Percentiles rank a stretch among this genome's conserved stretches.
phyloP scores from a whole-genome alignment of 768 basidiomycete genomes.

The Xerocomus brunneocitrinus region DNA sequence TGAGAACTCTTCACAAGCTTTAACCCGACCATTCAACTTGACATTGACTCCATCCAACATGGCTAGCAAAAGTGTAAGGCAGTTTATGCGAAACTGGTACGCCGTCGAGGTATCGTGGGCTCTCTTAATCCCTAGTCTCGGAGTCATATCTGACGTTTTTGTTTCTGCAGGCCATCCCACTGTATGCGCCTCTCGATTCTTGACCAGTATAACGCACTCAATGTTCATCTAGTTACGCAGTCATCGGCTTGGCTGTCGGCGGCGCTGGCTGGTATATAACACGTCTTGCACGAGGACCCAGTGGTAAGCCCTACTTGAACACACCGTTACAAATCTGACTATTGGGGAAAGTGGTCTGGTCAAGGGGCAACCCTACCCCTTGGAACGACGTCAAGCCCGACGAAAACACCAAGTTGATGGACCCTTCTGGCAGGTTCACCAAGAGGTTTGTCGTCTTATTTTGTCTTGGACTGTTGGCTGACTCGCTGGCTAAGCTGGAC shows the following conservation, averaged over 20 bases:
- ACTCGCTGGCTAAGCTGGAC: slow-evolving; percentile 52
- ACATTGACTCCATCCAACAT: slow-evolving; percentile 15
- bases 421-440: slow-evolving; percentile 70
- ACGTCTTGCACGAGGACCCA: slow-evolving; percentile 57
- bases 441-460: slow-evolving; percentile 42
- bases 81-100: slow-evolving; percentile 39
- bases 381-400: slow-evolving; percentile 78
- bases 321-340: not conserved
- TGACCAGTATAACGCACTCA: slow-evolving; percentile 11
- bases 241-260: slow-evolving; percentile 45
- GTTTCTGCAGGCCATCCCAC: slow-evolving; percentile 42
- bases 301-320: slow-evolving; percentile 34
- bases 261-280: slow-evolving; percentile 67
- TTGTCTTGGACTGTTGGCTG: not conserved
- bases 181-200: slow-evolving; percentile 32
- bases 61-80: slow-evolving; percentile 20
- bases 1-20: slow-evolving; percentile 7
- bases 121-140: not conserved
- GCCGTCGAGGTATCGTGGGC: slow-evolving; percentile 38
- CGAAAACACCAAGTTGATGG: slow-evolving; percentile 67
- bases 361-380: slow-evolving; percentile 76
- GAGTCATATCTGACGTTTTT: not conserved
- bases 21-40: not conserved
- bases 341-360: slow-evolving; percentile 47
- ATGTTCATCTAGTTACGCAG: slow-evolving; percentile 36